Base-by-base conservation (phyloP, 371 early-diverging fungal genomes). In the Batkoa obscura region DNA sequence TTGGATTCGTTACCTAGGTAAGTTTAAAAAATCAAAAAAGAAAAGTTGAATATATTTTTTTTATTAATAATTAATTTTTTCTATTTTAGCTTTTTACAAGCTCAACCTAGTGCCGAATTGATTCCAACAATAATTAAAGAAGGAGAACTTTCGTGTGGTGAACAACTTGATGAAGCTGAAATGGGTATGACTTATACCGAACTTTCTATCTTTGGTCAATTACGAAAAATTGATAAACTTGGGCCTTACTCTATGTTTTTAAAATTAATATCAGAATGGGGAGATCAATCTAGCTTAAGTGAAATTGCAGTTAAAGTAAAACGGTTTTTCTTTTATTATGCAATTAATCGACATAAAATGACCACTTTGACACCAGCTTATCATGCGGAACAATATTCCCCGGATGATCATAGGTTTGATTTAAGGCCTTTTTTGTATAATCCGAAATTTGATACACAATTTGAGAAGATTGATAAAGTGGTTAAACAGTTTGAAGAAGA, bases 151-250 rank as follows among this genome's bases (percentile, higher is more conserved):
- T 23, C 23, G 23, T 8, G 8, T 9, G 47, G 30, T 30, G 55
- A 54, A 32, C 56, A 55, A 32, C 10, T n/a, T 3, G 56, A 45
- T 52, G 23, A 38, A 68, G 79, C 68, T 10, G 97, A 96, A 59
- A 96, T 98, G 97, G 94, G 93, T 4, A 91, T 98, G 93, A 81
- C 90, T 5, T 98, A 96, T 65, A 79, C 80, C 13, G 96, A 96
- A 57, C 72, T 98, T 0, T 86, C 91, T 1, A 73, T 74, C 15
- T 96, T 85, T 72, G 97, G 96, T 32, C 75, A 85, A 13, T 70
- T 96, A 53, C 83, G 98, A 13, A 93, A 93, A 59, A 76, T 94
- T 34, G 65, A 70, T 33, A 76, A 79, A 41, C 87, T 87, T 58
- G 98, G 97, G 1, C 97, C 97, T 0, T 84, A 81, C 58, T 76